Base-by-base conservation (phyloP, 345 rosid genomes). In the Rhodamnia rubescens region DNA sequence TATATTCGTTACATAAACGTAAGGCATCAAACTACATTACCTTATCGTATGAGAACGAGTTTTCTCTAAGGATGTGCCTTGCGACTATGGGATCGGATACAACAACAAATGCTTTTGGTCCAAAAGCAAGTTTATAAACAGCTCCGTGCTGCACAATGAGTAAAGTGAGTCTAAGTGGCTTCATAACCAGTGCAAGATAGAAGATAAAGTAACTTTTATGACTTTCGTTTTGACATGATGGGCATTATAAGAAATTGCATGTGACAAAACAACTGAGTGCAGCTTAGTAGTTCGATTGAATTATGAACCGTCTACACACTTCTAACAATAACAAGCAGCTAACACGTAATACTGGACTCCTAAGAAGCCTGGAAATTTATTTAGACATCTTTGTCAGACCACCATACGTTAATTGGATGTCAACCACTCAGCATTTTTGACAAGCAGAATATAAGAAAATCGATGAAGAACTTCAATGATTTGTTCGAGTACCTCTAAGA, bases 101-200 rank as follows among this genome's bases (percentile, higher is more conserved):
- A 85, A 97, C 98, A 86, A 97, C 98, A 91, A 97, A 97, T 15
- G 99, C 95, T 87, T 97, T 97, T 58, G 98, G 99, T 58, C 99
- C 99, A 93, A 97, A 97, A 81, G 99, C 98, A 88, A 97, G 99
- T 83, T 97, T 97, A 87, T 94, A 97, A 26, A 97, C 95, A 24
- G 98, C 92, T 83, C 99, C 99, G 86, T 95, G 95, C 99, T 97
- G 96, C 83, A 87, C 83, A 53, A 87, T 81, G 18, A 81, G 64
- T 85, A 53, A 85, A 75, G 88, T 42, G 26, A 40, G 51, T 55
- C 26, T 51, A 54, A 47, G 36, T 20, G 52, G 50, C 53, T 55
- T 40, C 85, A 84, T 22, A 47, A 40, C n/a, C 74, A 84, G 40
- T 36, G 20, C 80, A 36, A 82, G 44, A 51, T 40, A 53, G 8